Evolutionary conservation across 495 filamentous ascomycete species (phyloP), one percentile per base, ranked within the genome.

Genomic region (Aspergillus kassunensis): DNA sequence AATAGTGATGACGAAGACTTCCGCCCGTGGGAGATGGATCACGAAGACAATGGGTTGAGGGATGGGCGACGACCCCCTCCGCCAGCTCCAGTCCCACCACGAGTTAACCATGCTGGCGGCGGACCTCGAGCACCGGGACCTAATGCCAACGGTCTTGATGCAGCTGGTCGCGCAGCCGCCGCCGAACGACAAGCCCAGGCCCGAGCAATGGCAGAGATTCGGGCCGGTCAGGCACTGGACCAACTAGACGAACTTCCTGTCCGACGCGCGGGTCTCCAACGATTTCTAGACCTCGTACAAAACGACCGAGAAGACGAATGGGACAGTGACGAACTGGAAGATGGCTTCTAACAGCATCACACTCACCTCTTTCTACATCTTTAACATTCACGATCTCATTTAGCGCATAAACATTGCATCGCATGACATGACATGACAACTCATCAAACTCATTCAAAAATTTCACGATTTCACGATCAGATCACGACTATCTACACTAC

Each of bases 221-320:
- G 66, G 31, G 57, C 63, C 23, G 69, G 69, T 9, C 61, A 58
- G 27, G 63, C 53, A 20, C 61, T 59, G 16, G 60, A 47, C 3
- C 37, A 15, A 1, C 51, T 39, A n/a, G 57, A 53, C 36, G 41
- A 25, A 37, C 47, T 30, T 18, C 40, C 29, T 34, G 51, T 59
- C 15, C 49, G 57, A 44, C 51, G 49, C 16, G 49, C 52, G 30
- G 80, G 76, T 23, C 65, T 83, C 2, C 77, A 76, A 59, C 64
- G 75, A 39, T 83, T 83, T 47, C 55, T 84, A 30, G 67, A 74
- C 43, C 57, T 85, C 30, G 80, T 75, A 3, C 63, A 69, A 53
- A 73, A 80, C 39, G 83, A 85, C 56, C 72, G 78, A 25, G 81
- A 82, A 61, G 80, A 84, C 59, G 82, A 76, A 55, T 84, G 80